Evolutionary conservation across 495 filamentous ascomycete species (phyloP), one percentile per base, ranked within the genome.

Genomic region (Penicilliopsis zonata): DNA sequence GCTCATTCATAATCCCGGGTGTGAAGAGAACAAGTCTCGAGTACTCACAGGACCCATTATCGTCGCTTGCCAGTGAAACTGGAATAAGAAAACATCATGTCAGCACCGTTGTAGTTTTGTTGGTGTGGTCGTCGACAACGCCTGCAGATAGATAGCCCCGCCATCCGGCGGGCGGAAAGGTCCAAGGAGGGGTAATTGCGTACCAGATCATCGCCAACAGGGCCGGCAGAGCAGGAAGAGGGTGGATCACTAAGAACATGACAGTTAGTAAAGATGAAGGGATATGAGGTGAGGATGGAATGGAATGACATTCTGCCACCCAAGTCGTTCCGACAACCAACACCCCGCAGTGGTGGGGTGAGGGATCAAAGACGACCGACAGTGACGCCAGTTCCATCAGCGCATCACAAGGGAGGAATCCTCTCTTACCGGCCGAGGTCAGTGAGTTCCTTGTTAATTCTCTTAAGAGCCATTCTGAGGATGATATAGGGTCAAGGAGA

Each of bases 41-140:
- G 47, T 42, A 78, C 86, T 76, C 78, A 94, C 88, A 55, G 90
- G 90, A 65, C 90, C 90, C 90, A 98, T 98, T 55, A 98, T 98
- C 13, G 90, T 98, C 37, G 90, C 90, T 75, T 98, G 90, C 90
- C 90, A 98, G 76, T 96, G 90, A 54, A 98, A 98, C 90, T 98
- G 52, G 47, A 41, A 7, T 16, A 31, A 25, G 23, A 33, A 36
- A 33, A 23, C 33, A 29, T 15, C 25, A n/a, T 13, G 16, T 30
- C 13, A 30, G 28, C n/a, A 28, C 6, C 18, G 4, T 18, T 33
- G 44, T 60, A 36, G 52, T 50, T 46, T 19, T 33, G 8, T 30
- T 30, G 28, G 31, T 39, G 31, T 28, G 18, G 5, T 4, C 9
- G 13, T 13, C 5, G 9, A 19, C 4, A 16, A 15, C 10, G 3